These are phyloP conservation scores for Kwoniella dejecticola DNA, from an alignment of 768 basidiomycete genomes.

Conservation along the genomic window DNA sequence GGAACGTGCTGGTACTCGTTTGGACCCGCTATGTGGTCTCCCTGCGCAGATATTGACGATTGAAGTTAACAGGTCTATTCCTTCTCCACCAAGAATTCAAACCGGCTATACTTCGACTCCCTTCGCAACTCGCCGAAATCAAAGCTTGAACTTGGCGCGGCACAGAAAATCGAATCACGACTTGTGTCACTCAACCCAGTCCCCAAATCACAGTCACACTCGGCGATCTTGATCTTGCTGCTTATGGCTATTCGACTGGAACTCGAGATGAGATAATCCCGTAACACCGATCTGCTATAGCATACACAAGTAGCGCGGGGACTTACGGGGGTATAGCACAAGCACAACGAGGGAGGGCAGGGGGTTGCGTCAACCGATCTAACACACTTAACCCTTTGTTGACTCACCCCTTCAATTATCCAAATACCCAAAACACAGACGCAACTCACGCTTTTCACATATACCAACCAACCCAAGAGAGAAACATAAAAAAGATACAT, in stretches of 20 bases:
- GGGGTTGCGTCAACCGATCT: slow-evolving; percentile 8
- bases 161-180: slow-evolving; percentile 2
- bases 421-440: neutral
- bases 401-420: slow-evolving; percentile 5
- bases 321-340: neutral
- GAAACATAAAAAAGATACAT: neutral
- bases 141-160: slow-evolving; percentile 7
- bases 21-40: neutral
- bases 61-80: neutral
- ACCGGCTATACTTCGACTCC: neutral
- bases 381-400: neutral
- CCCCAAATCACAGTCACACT: too few relatives aligned
- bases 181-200: neutral
- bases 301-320: neutral
- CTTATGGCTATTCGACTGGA: neutral
- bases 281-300: slow-evolving; percentile 3
- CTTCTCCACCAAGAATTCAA: neutral
- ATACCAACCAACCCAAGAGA: slow-evolving; percentile 10
- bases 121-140: too few relatives aligned
- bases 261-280: neutral
- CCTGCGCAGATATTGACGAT: neutral
- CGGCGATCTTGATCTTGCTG: too few relatives aligned
- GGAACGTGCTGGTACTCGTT: too few relatives aligned
- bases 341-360: neutral
- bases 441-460: slow-evolving; percentile 8